Evolutionary conservation across 148 eudicot genomes (phyloP), one percentile per base, ranked within the genome.

Genomic region (Limonium bicolor): DNA sequence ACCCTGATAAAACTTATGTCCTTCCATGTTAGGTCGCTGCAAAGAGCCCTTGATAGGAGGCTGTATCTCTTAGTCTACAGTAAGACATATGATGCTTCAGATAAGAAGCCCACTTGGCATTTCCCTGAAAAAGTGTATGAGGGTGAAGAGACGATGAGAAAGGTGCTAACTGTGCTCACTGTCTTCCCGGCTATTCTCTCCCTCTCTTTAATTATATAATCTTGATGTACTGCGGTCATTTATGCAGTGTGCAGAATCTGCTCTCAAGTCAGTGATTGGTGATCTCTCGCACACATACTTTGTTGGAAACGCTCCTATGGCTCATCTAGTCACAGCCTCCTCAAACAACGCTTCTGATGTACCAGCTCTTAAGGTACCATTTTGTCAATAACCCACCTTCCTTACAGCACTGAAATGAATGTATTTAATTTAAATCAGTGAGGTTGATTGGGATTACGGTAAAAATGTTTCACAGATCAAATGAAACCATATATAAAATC

Each of bases 301-400:
- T 43, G 82, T 84, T 13, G 95, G 97, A 51, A 90, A 90, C 69
- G 87, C 95, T 31, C 97, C 97, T 16, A 90, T 90, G 87, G 95
- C 73, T 20, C 97, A 90, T 61, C 59, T 68, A 54, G 56, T 56
- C 35, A 40, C 56, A 26, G 73, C 69, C 35, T 70, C 88, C 31
- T 23, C 67, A 7, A 86, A 71, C 37, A 58, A 53, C 8, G 32
- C 59, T 8, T 51, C 50, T 46, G 70, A 60, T 50, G 37, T 43
- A 54, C 54, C 54, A 47, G 46, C 75, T 35, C 47, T 70, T 20
- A 77, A 74, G 95, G 94, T 80, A 39, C 12, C 34, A 13, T 22
- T 32, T 37, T n/a, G n/a, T n/a, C n/a, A n/a, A n/a, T n/a, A n/a
- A n/a, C n/a, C n/a, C n/a, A n/a, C n/a, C n/a, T n/a, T n/a, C n/a